phyloP scores from a whole-genome alignment of 805 yeast species.

The Yarrowia sp. region DNA sequence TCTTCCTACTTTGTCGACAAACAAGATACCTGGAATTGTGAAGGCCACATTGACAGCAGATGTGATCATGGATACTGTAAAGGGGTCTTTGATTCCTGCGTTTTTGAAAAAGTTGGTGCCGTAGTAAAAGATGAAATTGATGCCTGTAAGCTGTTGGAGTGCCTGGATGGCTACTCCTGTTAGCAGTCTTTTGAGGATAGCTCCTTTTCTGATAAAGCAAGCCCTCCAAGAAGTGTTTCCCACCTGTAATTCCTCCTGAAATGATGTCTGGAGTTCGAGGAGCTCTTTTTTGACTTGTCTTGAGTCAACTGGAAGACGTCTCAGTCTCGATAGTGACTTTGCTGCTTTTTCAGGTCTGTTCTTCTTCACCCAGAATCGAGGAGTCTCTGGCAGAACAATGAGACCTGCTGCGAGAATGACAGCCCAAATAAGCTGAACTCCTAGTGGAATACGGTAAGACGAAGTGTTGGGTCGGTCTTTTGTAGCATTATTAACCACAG shows the following conservation, averaged over 20 bases:
- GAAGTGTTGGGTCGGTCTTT: constrained; percentile 43
- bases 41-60: constrained; percentile 64
- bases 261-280: constrained; percentile 53
- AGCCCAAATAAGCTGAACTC: constrained; percentile 75
- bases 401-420: constrained; percentile 76
- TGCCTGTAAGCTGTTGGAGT: constrained; percentile 87
- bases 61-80: constrained; percentile 67
- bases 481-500: constrained; percentile 51
- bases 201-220: constrained; percentile 63
- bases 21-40: constrained; percentile 80
- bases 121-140: constrained; percentile 87
- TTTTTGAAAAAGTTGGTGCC: constrained; percentile 80
- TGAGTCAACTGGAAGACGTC: constrained; percentile 64
- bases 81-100: constrained; percentile 70
- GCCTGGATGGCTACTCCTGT: constrained; percentile 59
- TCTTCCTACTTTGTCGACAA: constrained; percentile 81
- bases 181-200: constrained; percentile 51
- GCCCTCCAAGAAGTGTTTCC: constrained; percentile 56
- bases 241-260: constrained; percentile 67
- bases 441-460: constrained; percentile 54
- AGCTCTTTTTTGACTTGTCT: constrained; percentile 55
- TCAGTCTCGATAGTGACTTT: constrained; percentile 63
- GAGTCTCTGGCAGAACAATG: constrained; percentile 78
- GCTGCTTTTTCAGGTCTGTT: constrained; percentile 72
- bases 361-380: constrained; percentile 75